These are phyloP conservation scores for Eucalyptus regnans DNA, from an alignment of 345 rosid genomes.

Conservation along the genomic window DNA sequence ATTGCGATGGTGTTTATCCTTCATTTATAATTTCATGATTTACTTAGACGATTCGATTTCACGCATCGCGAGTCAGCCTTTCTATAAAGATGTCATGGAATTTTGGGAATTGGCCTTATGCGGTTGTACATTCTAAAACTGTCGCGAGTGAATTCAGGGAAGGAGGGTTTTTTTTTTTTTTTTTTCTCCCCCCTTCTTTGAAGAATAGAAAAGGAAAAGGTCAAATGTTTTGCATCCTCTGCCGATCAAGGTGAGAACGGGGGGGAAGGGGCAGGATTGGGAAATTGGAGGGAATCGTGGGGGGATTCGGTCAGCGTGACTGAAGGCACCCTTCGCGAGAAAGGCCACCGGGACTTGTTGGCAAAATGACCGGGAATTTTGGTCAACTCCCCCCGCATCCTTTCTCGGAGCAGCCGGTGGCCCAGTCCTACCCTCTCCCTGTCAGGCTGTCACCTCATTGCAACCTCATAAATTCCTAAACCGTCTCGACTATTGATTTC, in stretches of 20 bases:
- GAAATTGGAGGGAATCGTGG: background rate
- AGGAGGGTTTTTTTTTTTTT: background rate
- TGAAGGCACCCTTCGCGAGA: background rate
- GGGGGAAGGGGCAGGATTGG: background rate
- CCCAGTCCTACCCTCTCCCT: background rate
- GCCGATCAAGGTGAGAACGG: background rate
- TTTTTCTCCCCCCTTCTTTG: background rate
- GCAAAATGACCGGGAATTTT: background rate
- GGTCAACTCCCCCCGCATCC: background rate
- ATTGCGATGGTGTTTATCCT: background rate
- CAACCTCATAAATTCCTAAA: background rate
- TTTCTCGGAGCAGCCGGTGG: background rate
- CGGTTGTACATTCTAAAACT: background rate
- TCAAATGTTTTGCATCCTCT: background rate
- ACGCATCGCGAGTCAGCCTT: background rate
- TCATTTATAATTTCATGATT: background rate
- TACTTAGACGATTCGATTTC: background rate
- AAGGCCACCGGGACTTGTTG: background rate
- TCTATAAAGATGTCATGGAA: accelerated
- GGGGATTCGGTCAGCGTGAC: background rate
- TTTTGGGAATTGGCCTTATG: background rate
- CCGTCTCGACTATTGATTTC: background rate
- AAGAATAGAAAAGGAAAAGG: background rate
- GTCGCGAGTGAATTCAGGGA: background rate
- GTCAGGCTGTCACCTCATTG: background rate